Evolutionary conservation across 805 yeast genomes (phyloP).

Genomic region (Pichia scutulata): DNA sequence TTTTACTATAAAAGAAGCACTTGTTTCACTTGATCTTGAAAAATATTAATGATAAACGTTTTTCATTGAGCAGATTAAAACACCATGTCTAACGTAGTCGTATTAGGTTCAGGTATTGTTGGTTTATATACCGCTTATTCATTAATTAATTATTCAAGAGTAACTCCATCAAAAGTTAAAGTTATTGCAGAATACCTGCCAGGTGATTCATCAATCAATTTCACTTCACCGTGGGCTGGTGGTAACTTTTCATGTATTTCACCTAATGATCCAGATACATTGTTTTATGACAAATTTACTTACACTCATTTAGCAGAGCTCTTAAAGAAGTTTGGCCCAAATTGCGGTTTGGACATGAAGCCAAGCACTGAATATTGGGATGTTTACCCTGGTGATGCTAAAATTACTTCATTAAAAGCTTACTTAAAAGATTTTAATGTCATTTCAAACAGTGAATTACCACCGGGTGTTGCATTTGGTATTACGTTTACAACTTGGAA

Average conservation of each 20-base stretch:
- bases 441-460: constrained; percentile 34
- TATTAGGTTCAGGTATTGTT: constrained; percentile 51
- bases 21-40: neutral
- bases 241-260: constrained; percentile 55
- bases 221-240: constrained; percentile 78
- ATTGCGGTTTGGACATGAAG: constrained; percentile 44
- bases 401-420: constrained; percentile 38
- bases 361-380: constrained; percentile 55
- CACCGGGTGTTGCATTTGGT: constrained; percentile 48
- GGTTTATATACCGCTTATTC: constrained; percentile 56
- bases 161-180: constrained; percentile 36
- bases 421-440: constrained; percentile 42
- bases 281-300: constrained; percentile 48
- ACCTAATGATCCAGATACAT: constrained; percentile 42
- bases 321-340: constrained; percentile 38
- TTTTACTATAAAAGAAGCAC: neutral
- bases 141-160: constrained; percentile 35
- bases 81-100: constrained; percentile 12
- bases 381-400: constrained; percentile 35
- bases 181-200: constrained; percentile 62
- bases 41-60: neutral
- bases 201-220: constrained; percentile 67
- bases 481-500: constrained; percentile 53
- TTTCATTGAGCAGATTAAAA: neutral
- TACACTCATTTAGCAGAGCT: constrained; percentile 40